Base-by-base conservation (phyloP, 768 basidiomycete species). In the Kwoniella sp. region DNA sequence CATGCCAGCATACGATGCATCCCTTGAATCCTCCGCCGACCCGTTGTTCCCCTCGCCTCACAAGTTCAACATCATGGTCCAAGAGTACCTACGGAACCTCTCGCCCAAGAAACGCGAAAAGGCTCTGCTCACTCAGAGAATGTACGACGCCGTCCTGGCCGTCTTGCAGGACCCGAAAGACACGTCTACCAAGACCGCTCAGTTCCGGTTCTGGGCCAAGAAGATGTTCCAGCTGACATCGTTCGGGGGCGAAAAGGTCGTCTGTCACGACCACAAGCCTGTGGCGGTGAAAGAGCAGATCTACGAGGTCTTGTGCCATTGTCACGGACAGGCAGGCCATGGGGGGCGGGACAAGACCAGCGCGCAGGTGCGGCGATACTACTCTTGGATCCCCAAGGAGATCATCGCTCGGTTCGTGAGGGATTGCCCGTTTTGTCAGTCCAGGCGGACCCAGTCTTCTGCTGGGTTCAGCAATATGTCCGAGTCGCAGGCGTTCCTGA, bases 371-470 rank as follows among this genome's bases (percentile, higher is more conserved):
- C 78, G 84, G 41, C 76, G 81, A 54, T 80, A 81, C 62, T 90
- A 88, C 70, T 84, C 85, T 8, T 89, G 85, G 83, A 81, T 90
- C 23, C 88, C 88, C 14, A 89, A 89, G 74, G 84, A 87, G 64
- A 82, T 90, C 34, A 81, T 88, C 39, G 81, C 85, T 15, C 81
- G 80, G 53, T 90, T 88, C 66, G 83, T 89, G 73, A 83, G 82
- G 71, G 79, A 79, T 22, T 89, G 88, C 64, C 88, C 87, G 12
- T 85, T 86, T 7, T 89, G 88, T 62, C 79, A 72, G 53, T 76
- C 70, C 45, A 78, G 79, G 71, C 71, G 78, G 56, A 76, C 75
- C 46, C 49, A 53, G 32, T 45, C 48, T 3, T 53, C 57, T 20
- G 44, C 41, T 12, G 43, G 47, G 5, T 34, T 41, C 26, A 37